Evolutionary conservation across 805 yeast genomes (phyloP).

Genomic region (Candida khao-thaluensis): DNA sequence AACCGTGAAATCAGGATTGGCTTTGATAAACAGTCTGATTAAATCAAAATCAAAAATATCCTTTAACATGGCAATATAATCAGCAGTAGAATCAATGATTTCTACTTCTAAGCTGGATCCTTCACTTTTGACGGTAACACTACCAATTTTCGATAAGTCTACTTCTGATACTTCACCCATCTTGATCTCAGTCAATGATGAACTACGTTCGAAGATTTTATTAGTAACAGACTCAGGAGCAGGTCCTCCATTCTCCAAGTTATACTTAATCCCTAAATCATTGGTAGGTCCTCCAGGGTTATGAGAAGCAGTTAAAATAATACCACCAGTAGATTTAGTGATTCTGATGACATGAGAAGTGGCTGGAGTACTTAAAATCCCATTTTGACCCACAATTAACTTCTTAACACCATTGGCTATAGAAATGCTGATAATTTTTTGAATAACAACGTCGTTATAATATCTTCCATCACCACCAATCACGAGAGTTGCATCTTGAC

Average conservation of each 20-base stretch:
- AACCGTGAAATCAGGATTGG: slow-evolving; percentile 56
- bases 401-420: slow-evolving; percentile 91
- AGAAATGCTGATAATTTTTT: slow-evolving; percentile 75
- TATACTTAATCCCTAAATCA: slow-evolving; percentile 95
- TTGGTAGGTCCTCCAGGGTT: slow-evolving; percentile 95
- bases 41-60: slow-evolving; percentile 83
- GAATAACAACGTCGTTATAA: slow-evolving; percentile 80
- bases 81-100: slow-evolving; percentile 77
- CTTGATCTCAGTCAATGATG: slow-evolving; percentile 58
- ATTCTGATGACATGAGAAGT: slow-evolving; percentile 90
- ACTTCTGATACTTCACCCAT: slow-evolving; percentile 54
- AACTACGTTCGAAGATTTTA: slow-evolving; percentile 73
- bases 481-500: slow-evolving; percentile 69
- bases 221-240: slow-evolving; percentile 95
- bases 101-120: slow-evolving; percentile 68
- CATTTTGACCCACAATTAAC: slow-evolving; percentile 82
- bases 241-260: slow-evolving; percentile 94
- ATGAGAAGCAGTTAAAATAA: slow-evolving; percentile 93
- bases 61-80: slow-evolving; percentile 76
- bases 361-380: slow-evolving; percentile 92
- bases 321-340: slow-evolving; percentile 81
- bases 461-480: slow-evolving; percentile 97
- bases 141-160: slow-evolving; percentile 62
- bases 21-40: slow-evolving; percentile 68
- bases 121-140: slow-evolving; percentile 23